phyloP scores from a whole-genome alignment of 2,329 filamentous ascomycete genomes.

The Calonectria hongkongensis region DNA sequence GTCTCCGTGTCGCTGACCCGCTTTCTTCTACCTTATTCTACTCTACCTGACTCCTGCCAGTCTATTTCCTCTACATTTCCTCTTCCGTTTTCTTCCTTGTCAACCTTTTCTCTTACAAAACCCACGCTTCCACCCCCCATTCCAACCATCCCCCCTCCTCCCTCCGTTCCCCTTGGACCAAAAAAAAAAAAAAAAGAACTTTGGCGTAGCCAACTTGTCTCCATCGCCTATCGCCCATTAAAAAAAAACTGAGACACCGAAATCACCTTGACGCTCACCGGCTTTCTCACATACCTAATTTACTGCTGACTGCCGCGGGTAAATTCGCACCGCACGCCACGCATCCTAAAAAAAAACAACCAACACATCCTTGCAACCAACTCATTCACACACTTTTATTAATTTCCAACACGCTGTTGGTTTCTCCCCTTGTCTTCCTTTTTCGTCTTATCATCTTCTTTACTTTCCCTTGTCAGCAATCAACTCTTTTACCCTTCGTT shows the following conservation, averaged over 20 bases:
- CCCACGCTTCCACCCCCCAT: slow-evolving; percentile 27
- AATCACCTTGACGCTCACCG: slow-evolving; percentile 37
- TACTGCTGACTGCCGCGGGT: slow-evolving; percentile 38
- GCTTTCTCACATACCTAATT: slow-evolving; percentile 38
- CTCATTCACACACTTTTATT: slow-evolving; percentile 22
- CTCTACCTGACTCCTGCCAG: slow-evolving; percentile 34
- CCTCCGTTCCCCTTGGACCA: slow-evolving; percentile 27
- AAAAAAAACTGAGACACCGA: slow-evolving; percentile 36
- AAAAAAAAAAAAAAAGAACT: slow-evolving; percentile 26
- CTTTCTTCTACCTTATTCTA: slow-evolving; percentile 45
- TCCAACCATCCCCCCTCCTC: slow-evolving; percentile 20
- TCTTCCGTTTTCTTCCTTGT: slow-evolving; percentile 39
- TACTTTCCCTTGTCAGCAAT: slow-evolving; percentile 23
- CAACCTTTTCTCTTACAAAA: slow-evolving; percentile 34
- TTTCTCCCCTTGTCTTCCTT: slow-evolving; percentile 18
- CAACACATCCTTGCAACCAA: slow-evolving; percentile 31
- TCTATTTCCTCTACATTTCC: slow-evolving; percentile 39
- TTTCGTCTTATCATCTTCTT: slow-evolving; percentile 12
- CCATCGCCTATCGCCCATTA: slow-evolving; percentile 34
- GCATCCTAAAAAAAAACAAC: slow-evolving; percentile 30
- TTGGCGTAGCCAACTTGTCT: slow-evolving; percentile 28
- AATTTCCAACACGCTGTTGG: slow-evolving; percentile 16
- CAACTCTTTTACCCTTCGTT: slow-evolving; percentile 10
- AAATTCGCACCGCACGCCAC: slow-evolving; percentile 37
- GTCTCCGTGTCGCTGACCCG: slow-evolving; percentile 48